Percentiles rank a stretch among this genome's conserved stretches.
phyloP scores from a whole-genome alignment of 805 yeast species.

The Candida tibetensis region DNA sequence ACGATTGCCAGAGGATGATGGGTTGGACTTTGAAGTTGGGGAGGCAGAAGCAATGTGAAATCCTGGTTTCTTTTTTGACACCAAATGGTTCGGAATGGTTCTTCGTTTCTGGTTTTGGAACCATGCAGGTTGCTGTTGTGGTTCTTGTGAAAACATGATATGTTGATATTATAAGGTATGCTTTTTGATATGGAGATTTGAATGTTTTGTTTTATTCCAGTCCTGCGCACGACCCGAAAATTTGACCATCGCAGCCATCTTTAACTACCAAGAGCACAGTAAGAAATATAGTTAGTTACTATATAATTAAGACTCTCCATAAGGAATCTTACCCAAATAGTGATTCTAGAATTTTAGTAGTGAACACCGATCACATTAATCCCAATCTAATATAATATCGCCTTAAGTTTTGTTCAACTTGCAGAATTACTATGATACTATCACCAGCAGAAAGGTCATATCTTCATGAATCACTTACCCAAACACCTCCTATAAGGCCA shows the following conservation, averaged over 20 bases:
- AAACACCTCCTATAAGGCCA: conserved; percentile 67
- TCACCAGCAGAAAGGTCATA: conserved; percentile 78
- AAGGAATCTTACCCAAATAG: too few relatives aligned
- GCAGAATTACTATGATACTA: conserved; percentile 56
- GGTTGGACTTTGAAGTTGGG: conserved; percentile 10
- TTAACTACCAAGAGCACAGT: not conserved
- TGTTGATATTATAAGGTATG: not conserved
- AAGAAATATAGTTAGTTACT: not conserved
- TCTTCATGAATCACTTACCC: conserved; percentile 66
- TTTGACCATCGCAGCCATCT: too few relatives aligned
- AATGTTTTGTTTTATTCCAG: not conserved
- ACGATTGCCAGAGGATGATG: conserved; percentile 6
- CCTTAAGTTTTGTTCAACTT: too few relatives aligned
- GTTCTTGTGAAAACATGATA: not conserved
- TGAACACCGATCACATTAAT: too few relatives aligned
- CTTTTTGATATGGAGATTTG: not conserved
- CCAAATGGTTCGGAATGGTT: conserved; percentile 41
- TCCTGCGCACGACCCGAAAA: not conserved
- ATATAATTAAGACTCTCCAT: too few relatives aligned
- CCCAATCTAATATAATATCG: too few relatives aligned
- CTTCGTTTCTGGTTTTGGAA: conserved; percentile 31
- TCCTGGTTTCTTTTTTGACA: conserved; percentile 39
- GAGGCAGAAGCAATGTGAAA: conserved; percentile 31
- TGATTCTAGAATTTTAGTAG: too few relatives aligned
- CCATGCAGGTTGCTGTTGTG: conserved; percentile 33